Evolutionary conservation across 208 protist genomes (phyloP).

Genomic region (Crithidia thermophila): DNA sequence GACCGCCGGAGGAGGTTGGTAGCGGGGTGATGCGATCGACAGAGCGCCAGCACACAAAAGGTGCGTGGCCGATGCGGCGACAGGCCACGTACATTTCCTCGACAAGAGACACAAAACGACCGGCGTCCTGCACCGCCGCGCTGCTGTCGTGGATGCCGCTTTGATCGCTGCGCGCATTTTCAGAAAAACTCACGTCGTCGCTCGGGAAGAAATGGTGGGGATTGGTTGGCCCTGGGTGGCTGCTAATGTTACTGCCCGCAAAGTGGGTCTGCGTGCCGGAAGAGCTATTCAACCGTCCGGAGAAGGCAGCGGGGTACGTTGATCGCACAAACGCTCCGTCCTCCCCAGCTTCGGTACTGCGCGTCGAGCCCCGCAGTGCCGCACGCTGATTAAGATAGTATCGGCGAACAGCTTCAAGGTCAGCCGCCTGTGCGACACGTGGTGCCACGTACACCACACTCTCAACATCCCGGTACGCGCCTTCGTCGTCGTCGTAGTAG

Average conservation of each 20-base stretch:
- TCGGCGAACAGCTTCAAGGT: background rate
- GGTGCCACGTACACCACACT: slow-evolving; percentile 40
- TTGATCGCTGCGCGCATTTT: no score
- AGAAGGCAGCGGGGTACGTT: no score
- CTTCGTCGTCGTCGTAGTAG: slow-evolving; percentile 29
- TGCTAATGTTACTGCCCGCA: background rate
- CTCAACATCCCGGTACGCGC: slow-evolving; percentile 31
- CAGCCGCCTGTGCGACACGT: background rate
- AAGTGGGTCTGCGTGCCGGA: no score
- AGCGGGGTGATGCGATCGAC: slow-evolving; percentile 30
- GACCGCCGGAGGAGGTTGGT: background rate
- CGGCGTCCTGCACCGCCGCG: slow-evolving; percentile 4
- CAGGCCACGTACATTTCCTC: slow-evolving; percentile 35
- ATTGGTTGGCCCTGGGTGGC: no score
- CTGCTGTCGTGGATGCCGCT: no score
- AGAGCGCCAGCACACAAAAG: slow-evolving; percentile 28
- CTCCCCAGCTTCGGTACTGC: background rate
- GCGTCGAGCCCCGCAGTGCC: background rate
- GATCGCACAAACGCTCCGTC: no score
- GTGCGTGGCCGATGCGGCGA: slow-evolving; percentile 10
- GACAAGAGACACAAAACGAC: slow-evolving; percentile 24
- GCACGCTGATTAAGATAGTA: slow-evolving; percentile 19
- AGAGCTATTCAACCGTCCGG: no score
- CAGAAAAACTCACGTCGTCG: background rate
- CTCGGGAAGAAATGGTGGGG: no score